Percentiles rank a stretch among this genome's conserved stretches.
phyloP scores from a whole-genome alignment of 371 early-diverging fungal species.

The Modicella reniformis region DNA sequence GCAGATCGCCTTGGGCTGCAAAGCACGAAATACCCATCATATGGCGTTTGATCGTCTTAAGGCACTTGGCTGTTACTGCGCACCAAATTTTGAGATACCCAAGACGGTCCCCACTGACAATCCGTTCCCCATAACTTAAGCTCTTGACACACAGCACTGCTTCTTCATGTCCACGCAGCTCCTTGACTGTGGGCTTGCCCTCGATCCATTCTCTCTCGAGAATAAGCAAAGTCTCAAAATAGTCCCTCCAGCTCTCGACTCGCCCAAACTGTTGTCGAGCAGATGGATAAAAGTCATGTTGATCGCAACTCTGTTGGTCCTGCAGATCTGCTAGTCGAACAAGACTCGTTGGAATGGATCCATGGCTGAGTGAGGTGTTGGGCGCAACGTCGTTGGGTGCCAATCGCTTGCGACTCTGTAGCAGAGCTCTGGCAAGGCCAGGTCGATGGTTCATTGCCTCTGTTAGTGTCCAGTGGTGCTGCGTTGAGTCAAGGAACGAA shows the following conservation, averaged over 20 bases:
- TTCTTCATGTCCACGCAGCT: constrained; percentile 37
- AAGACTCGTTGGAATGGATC: neutral
- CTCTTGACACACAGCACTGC: constrained; percentile 41
- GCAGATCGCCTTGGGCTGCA: constrained; percentile 31
- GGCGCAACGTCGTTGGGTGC: neutral
- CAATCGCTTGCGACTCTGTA: constrained; percentile 25
- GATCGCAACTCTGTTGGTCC: neutral
- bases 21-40: constrained; percentile 48
- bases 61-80: constrained; percentile 28
- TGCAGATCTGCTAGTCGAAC: neutral
- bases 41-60: constrained; percentile 25
- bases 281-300: neutral
- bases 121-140: constrained; percentile 16
- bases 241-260: constrained; percentile 39
- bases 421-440: constrained; percentile 31
- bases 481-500: neutral
- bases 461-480: constrained; percentile 13
- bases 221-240: constrained; percentile 29
- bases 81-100: constrained; percentile 42
- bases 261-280: constrained; percentile 4
- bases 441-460: constrained; percentile 19
- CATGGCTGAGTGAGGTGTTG: neutral
- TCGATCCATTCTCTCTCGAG: constrained; percentile 46
- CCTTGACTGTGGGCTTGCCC: constrained; percentile 33
- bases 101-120: constrained; percentile 44